Evolutionary conservation across 192 early-diverging fungal genomes (phyloP).

Genomic region (Coemansia sp.): DNA sequence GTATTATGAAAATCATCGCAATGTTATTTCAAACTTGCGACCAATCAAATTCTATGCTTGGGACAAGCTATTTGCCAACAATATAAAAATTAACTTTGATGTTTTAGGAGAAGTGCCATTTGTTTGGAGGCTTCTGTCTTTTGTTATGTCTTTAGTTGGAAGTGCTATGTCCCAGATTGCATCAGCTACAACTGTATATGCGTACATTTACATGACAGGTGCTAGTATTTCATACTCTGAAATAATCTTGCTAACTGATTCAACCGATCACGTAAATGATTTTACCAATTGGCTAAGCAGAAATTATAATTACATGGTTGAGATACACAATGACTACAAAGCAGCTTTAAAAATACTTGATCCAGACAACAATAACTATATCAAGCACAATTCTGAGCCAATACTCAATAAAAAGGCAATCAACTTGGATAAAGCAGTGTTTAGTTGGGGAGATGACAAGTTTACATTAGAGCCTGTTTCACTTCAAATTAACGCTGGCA

Average conservation of each 20-base stretch:
- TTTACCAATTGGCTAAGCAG: background rate
- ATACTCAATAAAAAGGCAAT: background rate
- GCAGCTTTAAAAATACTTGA: conserved; percentile 9
- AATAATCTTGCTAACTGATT: background rate
- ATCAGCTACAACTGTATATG: background rate
- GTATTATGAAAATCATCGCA: background rate
- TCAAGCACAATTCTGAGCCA: conserved; percentile 1
- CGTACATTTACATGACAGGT: background rate
- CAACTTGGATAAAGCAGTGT: conserved; percentile 12
- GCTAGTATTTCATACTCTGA: background rate
- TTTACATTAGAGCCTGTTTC: conserved; percentile 13
- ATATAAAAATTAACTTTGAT: background rate
- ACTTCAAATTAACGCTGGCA: conserved; percentile 14
- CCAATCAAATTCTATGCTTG: conserved; percentile 2
- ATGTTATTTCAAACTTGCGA: background rate
- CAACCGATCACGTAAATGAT: background rate
- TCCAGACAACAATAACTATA: conserved; percentile 2
- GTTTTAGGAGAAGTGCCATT: background rate
- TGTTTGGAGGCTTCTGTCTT: background rate
- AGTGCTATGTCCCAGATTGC: background rate
- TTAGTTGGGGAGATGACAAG: conserved; percentile 36
- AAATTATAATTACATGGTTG: background rate
- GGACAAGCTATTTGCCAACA: background rate
- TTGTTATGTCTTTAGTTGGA: background rate
- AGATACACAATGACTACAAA: background rate